Evolutionary conservation across 441 rosid species (phyloP), one percentile per base, ranked within the genome.

Genomic region (Daphne laureola): DNA sequence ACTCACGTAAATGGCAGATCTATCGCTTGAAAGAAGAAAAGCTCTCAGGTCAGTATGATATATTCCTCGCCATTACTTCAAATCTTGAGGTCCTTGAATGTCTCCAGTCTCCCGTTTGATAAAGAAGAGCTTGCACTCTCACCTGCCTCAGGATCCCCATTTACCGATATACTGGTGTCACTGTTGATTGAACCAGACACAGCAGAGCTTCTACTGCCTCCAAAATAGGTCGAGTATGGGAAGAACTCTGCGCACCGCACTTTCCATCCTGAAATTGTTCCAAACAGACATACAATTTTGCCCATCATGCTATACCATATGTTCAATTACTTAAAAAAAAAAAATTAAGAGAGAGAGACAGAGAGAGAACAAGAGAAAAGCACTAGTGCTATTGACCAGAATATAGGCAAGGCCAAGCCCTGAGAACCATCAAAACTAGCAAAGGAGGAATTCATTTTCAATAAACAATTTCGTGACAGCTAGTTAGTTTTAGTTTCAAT

Each of bases 201-300:
- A 41, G 78, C 84, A 41, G 95, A 86, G 70, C 84, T 84, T 41
- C 7, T 50, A 16, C 66, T 66, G 49, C 98, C 99, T 74, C 78
- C 97, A 56, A 90, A 90, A 73, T 90, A 78, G 14, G 84, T 77
- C 0, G 99, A 86, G 70, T 68, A 72, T 0, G 84, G 86, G 75
- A 86, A 94, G 73, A 73, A 70, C 68, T 78, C 83, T 0, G 84
- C 82, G 44, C 98, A 94, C 6, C 72, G 65, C 47, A 53, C 72
- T 73, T 90, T 90, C 99, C 99, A 94, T 75, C 97, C 99, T 94
- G 89, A 63, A 69, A 48, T 53, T 0, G 38, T 31, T 31, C 38
- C 38, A 31, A 21, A 5, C 38, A 5, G 38, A 31, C 38, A 5
- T 8, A 31, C 38, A 31, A 31, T 4, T 2, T 31, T 31, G 9